Evolutionary conservation across 306 rosid genomes (phyloP).

Genomic region (Echinosophora koreensis): DNA sequence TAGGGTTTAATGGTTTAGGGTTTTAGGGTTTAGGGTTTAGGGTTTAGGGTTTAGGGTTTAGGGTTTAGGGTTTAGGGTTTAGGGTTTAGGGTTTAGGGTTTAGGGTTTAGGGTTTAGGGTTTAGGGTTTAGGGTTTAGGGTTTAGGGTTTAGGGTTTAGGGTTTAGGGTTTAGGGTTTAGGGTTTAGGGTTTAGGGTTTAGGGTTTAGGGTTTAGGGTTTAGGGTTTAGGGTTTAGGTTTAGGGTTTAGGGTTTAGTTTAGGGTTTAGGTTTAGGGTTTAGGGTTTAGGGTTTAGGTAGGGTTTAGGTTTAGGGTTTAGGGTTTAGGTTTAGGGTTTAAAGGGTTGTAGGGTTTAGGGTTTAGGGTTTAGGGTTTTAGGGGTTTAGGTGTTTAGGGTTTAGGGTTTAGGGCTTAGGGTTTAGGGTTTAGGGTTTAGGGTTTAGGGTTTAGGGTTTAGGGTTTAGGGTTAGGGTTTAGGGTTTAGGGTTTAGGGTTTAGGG

Average conservation of each 20-base stretch:
- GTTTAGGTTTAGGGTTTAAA: background rate
- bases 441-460: background rate
- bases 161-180: slow-evolving; percentile 1
- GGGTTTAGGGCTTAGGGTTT: slow-evolving; percentile 9
- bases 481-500: background rate
- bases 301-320: slow-evolving; percentile 16
- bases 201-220: slow-evolving; percentile 4
- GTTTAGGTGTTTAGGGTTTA: slow-evolving; percentile 22
- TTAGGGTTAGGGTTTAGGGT: background rate
- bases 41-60: background rate
- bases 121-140: slow-evolving; percentile 9
- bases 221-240: slow-evolving; percentile 4
- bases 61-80: background rate
- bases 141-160: slow-evolving; percentile 10
- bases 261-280: slow-evolving; percentile 10
- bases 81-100: background rate
- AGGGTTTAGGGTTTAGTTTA: background rate
- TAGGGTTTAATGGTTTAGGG: background rate
- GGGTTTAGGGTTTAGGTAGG: background rate
- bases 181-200: slow-evolving; percentile 22
- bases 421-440: slow-evolving; percentile 1
- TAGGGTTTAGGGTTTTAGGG: slow-evolving; percentile 2
- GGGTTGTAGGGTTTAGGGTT: slow-evolving; percentile 12
- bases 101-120: slow-evolving; percentile 5
- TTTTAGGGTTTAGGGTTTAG: slow-evolving; percentile 3